phyloP scores from a whole-genome alignment of 2,329 filamentous ascomycete genomes.

The Hypoxylon sp. region DNA sequence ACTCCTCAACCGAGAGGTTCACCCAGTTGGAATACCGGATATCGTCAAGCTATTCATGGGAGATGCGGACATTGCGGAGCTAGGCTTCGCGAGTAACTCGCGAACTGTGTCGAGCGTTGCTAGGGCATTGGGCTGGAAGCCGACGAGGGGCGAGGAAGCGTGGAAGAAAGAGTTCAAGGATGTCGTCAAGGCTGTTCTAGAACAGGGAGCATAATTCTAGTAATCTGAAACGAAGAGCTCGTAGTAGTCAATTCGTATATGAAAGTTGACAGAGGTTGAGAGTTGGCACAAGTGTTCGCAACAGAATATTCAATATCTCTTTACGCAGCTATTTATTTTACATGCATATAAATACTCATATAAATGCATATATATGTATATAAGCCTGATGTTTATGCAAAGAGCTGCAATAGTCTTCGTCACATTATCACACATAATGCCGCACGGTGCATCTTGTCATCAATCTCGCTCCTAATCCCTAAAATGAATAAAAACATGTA shows the following conservation, averaged over 20 bases:
- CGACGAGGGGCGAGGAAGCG: constrained; percentile 50
- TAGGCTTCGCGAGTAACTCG: constrained; percentile 55
- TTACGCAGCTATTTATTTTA: no score
- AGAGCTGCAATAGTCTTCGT: no score
- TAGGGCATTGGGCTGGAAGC: constrained; percentile 54
- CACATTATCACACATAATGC: no score
- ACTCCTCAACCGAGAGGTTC: constrained; percentile 52
- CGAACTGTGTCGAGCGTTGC: constrained; percentile 49
- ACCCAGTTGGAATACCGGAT: constrained; percentile 52
- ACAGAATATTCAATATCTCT: not conserved
- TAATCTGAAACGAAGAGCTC: not conserved
- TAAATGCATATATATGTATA: no score
- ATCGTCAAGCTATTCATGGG: constrained; percentile 38
- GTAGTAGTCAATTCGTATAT: not conserved
- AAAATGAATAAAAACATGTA: no score
- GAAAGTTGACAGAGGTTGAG: not conserved
- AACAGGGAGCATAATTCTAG: not conserved
- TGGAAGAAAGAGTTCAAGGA: constrained; percentile 42
- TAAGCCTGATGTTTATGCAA: no score
- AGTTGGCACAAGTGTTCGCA: not conserved
- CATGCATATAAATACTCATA: no score
- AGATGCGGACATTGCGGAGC: constrained; percentile 51
- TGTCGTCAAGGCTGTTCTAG: constrained; percentile 39
- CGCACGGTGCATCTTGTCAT: no score
- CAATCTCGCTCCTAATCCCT: no score